phyloP scores from a whole-genome alignment of 768 basidiomycete genomes.

The Kwoniella dendrophila region DNA sequence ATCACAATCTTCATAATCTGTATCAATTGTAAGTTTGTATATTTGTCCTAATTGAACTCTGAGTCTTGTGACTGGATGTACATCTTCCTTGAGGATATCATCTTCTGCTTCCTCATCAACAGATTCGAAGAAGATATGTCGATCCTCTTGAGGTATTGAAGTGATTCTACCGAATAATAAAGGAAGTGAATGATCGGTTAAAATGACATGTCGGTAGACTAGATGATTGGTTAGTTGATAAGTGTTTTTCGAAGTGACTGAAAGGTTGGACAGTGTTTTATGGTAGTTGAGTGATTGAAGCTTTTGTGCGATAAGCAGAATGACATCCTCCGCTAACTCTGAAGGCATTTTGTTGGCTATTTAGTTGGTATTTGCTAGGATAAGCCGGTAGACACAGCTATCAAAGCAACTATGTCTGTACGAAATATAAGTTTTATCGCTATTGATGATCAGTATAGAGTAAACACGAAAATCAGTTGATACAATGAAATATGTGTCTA shows the following conservation, averaged over 20 bases:
- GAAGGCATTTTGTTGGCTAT: slow-evolving; percentile 9
- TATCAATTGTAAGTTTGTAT: slow-evolving; percentile 14
- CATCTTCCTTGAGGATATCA: not conserved
- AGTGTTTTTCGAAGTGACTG: not conserved
- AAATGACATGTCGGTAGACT: slow-evolving; percentile 14
- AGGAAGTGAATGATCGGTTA: slow-evolving; percentile 5
- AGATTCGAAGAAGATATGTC: slow-evolving; percentile 4
- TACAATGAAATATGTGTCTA: no score
- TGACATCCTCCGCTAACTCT: not conserved
- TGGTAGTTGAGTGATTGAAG: not conserved
- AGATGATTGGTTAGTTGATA: slow-evolving; percentile 11
- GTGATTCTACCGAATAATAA: not conserved
- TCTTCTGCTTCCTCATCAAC: slow-evolving; percentile 6
- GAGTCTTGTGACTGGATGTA: slow-evolving; percentile 2
- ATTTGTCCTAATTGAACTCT: not conserved
- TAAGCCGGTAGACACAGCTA: no score
- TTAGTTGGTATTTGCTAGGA: no score
- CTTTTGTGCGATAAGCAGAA: not conserved
- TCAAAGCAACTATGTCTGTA: no score
- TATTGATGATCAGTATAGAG: no score
- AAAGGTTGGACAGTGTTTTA: slow-evolving; percentile 2
- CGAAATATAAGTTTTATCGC: no score
- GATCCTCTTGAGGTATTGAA: not conserved
- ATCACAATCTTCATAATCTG: not conserved
- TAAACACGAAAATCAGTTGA: no score